Conservation (phyloP, 2,329 filamentous ascomycete species). For the Phoma sp. region DNA sequence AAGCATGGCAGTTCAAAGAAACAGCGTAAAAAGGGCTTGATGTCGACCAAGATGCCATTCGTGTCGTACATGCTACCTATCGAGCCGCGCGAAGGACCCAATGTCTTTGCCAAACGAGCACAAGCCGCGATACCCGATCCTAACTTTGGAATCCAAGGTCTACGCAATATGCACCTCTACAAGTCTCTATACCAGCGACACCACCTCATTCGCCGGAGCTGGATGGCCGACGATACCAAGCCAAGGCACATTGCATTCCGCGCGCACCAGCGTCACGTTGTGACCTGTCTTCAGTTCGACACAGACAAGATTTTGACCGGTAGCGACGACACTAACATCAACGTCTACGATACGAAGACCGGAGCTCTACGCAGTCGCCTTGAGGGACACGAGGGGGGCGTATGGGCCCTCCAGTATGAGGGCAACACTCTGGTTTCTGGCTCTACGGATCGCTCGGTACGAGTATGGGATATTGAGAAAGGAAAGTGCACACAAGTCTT, state of each 20-base stretch:
- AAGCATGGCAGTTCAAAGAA: constrained; percentile 57
- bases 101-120: constrained; percentile 86
- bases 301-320: constrained; percentile 97
- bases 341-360: constrained; percentile 97
- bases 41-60: constrained; percentile 50
- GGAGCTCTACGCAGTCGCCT: constrained; percentile 83
- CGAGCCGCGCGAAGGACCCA: constrained; percentile 75
- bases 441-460: constrained; percentile 94
- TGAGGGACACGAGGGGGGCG: constrained; percentile 92
- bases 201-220: constrained; percentile 86
- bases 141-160: constrained; percentile 75
- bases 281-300: constrained; percentile 97
- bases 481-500: constrained; percentile 94
- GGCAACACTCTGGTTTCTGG: constrained; percentile 95
- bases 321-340: constrained; percentile 96
- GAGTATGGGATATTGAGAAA: constrained; percentile 98
- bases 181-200: constrained; percentile 96
- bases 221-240: constrained; percentile 83
- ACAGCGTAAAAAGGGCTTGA: constrained; percentile 61
- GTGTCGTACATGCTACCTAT: constrained; percentile 56
- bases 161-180: constrained; percentile 88
- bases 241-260: constrained; percentile 93
- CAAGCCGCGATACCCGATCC: constrained; percentile 81
- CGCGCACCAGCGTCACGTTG: constrained; percentile 95
- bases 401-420: constrained; percentile 97